Evolutionary conservation across 176 grass and related monocot genomes (phyloP), one percentile per base, ranked within the genome.

Genomic region (Ampelocalamus luodianensis): DNA sequence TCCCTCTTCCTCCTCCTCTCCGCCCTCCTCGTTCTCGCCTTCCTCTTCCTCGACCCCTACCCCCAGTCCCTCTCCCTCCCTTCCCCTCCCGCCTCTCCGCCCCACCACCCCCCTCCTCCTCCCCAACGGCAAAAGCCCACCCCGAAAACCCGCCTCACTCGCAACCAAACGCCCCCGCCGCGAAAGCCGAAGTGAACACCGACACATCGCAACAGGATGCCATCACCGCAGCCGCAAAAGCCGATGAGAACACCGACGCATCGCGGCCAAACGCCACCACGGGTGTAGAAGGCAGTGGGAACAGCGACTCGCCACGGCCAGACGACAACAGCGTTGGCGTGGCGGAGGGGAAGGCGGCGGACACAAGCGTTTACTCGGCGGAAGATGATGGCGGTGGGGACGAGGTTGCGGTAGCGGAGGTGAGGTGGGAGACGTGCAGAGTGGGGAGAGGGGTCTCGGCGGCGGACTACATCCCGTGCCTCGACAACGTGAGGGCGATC

Each of bases 401-500:
- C 14, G 85, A 69, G 18, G 85, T 77, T 63, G 83, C 80, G 80
- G 68, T 80, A 43, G 76, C 86, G 61, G 49, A 76, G 56, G 78
- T 94, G 34, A 72, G 82, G 77, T 98, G 96, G 96, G 51, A 86
- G 88, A 81, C 89, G 63, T 98, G 96, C 70, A 83, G 38, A 46
- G 58, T 86, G 27, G 81, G 83, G 49, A 90, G 86, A 81, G 86
- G 91, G 43, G 86, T 95, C 56, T 56, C 85, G 59, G 76, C 86
- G 65, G 79, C 78, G 39, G 92, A 97, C 75, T 94, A 93, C 78
- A 91, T 97, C 37, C 90, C 92, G 2, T 97, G 95, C 82, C 77
- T 97, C n/a, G 95, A 97, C 81, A 97, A 93, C 88, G 74, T 93
- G 48, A 89, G 76, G 85, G 96, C 93, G 55, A 98, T 98, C 89